Evolutionary conservation across 257 asterid species (phyloP), one percentile per base, ranked within the genome.

Genomic region (Ballota nigra): DNA sequence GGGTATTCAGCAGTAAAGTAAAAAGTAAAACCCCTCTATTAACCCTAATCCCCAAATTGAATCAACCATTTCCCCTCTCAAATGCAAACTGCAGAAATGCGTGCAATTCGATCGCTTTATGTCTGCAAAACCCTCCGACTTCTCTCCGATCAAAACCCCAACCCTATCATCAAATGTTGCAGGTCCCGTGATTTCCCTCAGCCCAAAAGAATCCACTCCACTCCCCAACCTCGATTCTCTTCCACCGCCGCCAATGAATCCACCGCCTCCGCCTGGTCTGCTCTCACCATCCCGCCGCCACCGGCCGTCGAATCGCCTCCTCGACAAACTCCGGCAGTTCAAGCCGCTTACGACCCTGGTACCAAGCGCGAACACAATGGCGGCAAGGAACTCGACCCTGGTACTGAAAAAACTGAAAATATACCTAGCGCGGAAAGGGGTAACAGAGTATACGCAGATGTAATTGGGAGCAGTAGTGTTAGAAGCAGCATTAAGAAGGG

Each of bases 61-160:
- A 62, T 38, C 26, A 5, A 24, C 33, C 45, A 8, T 59, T 72
- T n/a, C 18, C 31, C 45, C 19, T 28, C 2, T 4, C 19, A 20
- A 40, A 79, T 85, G 88, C 94, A 83, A 80, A 64, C 74, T 60
- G 11, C 76, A 49, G 73, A 68, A 28, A 92, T 92, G 98, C 77
- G 74, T 38, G 70, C 85, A 62, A 66, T 90, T 45, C 87, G 89
- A 61, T 73, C 79, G 13, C 78, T 90, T 72, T 71, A 67, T 73
- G 78, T 80, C 79, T 73, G 74, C 73, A 82, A 73, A 70, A 80
- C 74, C 72, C 75, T 86, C 34, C 71, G 72, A 51, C n/a, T 45
- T 43, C 75, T 76, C 68, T 72, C 86, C 16, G 29, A 75, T 11
- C 64, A 12, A 26, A 63, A 26, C 57, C 80, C 85, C 19, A 61